Conservation (phyloP, 768 basidiomycete genomes). For the Candolleomyces eurysporus region DNA sequence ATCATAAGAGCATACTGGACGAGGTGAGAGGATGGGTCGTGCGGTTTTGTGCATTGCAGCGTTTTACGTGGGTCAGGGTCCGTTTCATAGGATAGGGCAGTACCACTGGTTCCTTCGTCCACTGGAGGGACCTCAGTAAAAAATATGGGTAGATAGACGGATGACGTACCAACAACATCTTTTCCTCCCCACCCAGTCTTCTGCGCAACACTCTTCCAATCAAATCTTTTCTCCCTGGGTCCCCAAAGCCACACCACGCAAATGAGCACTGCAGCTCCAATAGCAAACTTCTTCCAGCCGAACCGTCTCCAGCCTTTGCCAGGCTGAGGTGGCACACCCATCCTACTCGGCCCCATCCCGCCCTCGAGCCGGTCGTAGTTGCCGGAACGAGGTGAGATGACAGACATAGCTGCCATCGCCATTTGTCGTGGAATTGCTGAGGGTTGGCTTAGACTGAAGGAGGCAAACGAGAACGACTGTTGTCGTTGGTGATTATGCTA, state of each 20-base stretch:
- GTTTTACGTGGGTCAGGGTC: conserved; percentile 77
- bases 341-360: conserved; percentile 51
- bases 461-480: background rate
- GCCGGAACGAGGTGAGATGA: conserved; percentile 36
- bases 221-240: conserved; percentile 35
- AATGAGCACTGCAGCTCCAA: conserved; percentile 56
- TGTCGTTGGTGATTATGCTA: background rate
- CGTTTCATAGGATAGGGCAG: conserved; percentile 61
- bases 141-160: background rate
- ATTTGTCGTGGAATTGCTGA: conserved; percentile 1
- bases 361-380: conserved; percentile 63
- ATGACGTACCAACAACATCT: conserved; percentile 7
- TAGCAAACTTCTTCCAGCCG: conserved; percentile 67
- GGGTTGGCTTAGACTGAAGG: background rate
- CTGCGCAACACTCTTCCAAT: conserved; percentile 18
- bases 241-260: conserved; percentile 67
- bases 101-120: background rate
- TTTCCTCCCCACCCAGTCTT: conserved; percentile 13
- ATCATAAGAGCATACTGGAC: conserved; percentile 96
- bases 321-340: conserved; percentile 1
- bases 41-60: conserved; percentile 62
- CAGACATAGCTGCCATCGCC: conserved; percentile 10
- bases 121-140: conserved; percentile 1
- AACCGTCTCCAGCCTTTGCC: conserved; percentile 22
- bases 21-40: conserved; percentile 48